A percentile compares a stretch with the other conserved stretches of the same genome.
Conservation (phyloP, 352 stramenopile genomes). For the Phytophthora agathidicida region DNA sequence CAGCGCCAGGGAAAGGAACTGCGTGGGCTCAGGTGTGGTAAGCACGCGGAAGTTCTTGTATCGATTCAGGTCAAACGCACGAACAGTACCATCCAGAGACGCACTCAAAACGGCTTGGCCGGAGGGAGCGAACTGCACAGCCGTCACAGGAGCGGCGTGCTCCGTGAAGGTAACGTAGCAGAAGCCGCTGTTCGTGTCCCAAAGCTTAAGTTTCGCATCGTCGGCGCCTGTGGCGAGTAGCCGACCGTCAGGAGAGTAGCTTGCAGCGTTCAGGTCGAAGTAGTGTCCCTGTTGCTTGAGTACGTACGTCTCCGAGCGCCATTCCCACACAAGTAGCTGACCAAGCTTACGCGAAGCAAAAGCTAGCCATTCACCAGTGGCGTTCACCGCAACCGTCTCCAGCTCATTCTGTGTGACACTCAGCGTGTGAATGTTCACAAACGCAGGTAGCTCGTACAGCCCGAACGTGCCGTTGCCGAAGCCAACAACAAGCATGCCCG, state of each 20-base stretch:
- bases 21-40: slow-evolving; percentile 95
- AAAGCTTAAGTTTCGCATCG: slow-evolving; percentile 99
- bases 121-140: slow-evolving; percentile 94
- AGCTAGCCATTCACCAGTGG: slow-evolving; percentile 97
- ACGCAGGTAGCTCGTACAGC: slow-evolving; percentile 96
- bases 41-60: slow-evolving; percentile 99
- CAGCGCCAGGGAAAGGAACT: slow-evolving; percentile 98
- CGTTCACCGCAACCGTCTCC: slow-evolving; percentile 95
- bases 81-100: slow-evolving; percentile 98
- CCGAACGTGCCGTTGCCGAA: slow-evolving; percentile 98
- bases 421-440: slow-evolving; percentile 97
- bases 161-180: slow-evolving; percentile 99
- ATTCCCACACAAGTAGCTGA: slow-evolving; percentile 99
- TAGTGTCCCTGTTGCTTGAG: slow-evolving; percentile 99
- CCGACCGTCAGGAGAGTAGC: slow-evolving; percentile 97
- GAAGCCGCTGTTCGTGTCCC: slow-evolving; percentile 98
- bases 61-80: slow-evolving; percentile 98
- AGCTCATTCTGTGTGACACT: slow-evolving; percentile 92
- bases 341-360: slow-evolving; percentile 97
- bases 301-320: slow-evolving; percentile 99
- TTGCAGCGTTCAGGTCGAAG: slow-evolving; percentile 97
- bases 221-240: slow-evolving; percentile 97
- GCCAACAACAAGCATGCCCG: slow-evolving; percentile 93
- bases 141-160: slow-evolving; percentile 96
- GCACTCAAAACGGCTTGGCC: slow-evolving; percentile 94